Conservation (phyloP, 2,329 filamentous ascomycete genomes). For the Clathrospora elynae region DNA sequence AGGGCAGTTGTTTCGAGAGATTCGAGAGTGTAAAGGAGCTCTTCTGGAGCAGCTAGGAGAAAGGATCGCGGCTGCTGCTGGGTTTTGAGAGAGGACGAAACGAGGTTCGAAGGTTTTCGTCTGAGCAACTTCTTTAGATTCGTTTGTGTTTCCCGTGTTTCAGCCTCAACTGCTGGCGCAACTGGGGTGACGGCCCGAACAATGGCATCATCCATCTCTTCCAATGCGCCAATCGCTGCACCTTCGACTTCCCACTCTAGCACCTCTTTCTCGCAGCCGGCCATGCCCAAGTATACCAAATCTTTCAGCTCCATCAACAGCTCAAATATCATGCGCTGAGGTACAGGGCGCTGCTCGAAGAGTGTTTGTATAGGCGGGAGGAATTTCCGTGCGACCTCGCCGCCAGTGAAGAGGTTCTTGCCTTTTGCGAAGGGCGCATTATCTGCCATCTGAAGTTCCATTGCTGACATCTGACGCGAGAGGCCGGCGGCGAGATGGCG, state of each 20-base stretch:
- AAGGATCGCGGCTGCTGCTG: conserved; percentile 21
- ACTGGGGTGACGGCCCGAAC: conserved; percentile 29
- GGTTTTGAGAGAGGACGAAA: conserved; percentile 1
- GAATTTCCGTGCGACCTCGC: conserved; percentile 41
- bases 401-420: conserved; percentile 44
- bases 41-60: conserved; percentile 23
- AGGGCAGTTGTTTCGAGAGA: conserved; percentile 42
- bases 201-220: conserved; percentile 40
- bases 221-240: conserved; percentile 27
- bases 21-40: conserved; percentile 40
- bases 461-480: conserved; percentile 43
- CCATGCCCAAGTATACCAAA: conserved; percentile 35
- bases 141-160: conserved; percentile 5
- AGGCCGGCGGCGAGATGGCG: conserved; percentile 43
- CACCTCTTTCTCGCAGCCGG: conserved; percentile 33
- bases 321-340: conserved; percentile 45
- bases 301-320: conserved; percentile 45
- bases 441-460: conserved; percentile 44
- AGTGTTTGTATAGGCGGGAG: conserved; percentile 40
- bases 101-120: conserved; percentile 26
- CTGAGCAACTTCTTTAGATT: conserved; percentile 20
- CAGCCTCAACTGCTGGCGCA: conserved; percentile 2
- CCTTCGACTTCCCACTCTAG: conserved; percentile 40
- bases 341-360: conserved; percentile 38
- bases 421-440: conserved; percentile 40